These are phyloP conservation scores for Aureoboletus auriporus DNA, from an alignment of 768 basidiomycete species.

Conservation along the genomic window DNA sequence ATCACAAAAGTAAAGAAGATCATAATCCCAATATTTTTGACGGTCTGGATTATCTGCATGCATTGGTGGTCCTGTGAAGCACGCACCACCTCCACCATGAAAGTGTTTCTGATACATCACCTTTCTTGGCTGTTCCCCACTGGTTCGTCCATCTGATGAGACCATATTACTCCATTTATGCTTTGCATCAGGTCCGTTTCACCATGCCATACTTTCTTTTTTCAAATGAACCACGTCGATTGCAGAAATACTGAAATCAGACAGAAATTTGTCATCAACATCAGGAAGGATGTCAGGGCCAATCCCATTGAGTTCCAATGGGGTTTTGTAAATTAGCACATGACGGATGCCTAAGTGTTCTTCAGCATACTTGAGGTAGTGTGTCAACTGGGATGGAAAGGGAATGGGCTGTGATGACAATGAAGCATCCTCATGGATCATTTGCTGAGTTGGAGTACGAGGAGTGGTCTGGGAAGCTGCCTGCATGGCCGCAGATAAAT, in stretches of 20 bases:
- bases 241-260: neutral
- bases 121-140: too few relatives aligned
- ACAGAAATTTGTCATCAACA: neutral
- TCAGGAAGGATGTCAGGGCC: neutral
- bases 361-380: constrained; percentile 4
- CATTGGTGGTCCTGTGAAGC: too few relatives aligned
- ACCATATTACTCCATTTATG: neutral
- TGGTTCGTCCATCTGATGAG: too few relatives aligned
- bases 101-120: too few relatives aligned
- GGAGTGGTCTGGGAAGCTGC: neutral
- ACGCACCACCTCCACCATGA: too few relatives aligned
- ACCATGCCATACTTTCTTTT: neutral
- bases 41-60: neutral
- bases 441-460: neutral
- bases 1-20: neutral
- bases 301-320: neutral
- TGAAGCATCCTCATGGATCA: too few relatives aligned
- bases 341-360: neutral
- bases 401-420: neutral
- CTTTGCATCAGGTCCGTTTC: constrained; percentile 2
- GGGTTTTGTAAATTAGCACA: neutral
- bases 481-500: too few relatives aligned
- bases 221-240: neutral
- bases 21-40: too few relatives aligned
- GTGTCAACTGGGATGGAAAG: neutral